These are phyloP conservation scores for Fusarium sp. DNA, from an alignment of 2,329 filamentous ascomycete genomes.

Conservation along the genomic window DNA sequence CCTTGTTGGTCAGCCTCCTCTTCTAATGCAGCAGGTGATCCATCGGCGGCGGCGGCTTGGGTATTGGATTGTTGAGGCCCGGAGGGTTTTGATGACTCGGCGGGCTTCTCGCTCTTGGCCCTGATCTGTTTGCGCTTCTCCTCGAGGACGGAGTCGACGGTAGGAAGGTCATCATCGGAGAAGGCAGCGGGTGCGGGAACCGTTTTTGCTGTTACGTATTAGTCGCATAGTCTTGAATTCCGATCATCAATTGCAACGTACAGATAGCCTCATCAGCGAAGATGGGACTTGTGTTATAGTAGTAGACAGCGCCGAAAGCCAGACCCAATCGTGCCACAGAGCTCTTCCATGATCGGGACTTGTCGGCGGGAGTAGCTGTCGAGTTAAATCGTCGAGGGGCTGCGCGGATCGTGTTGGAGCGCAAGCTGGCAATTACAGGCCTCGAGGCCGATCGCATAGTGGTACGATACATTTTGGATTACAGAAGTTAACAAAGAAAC, in stretches of 20 bases:
- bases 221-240: conserved; percentile 4
- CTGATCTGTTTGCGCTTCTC: conserved; percentile 67
- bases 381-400: conserved; percentile 64
- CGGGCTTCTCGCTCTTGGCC: conserved; percentile 47
- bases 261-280: conserved; percentile 86
- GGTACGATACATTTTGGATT: conserved; percentile 63
- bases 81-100: conserved; percentile 29
- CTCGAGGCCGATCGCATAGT: conserved; percentile 61
- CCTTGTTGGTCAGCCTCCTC: conserved; percentile 88
- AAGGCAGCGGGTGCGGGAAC: conserved; percentile 62
- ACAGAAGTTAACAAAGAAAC: conserved; percentile 2
- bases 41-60: conserved; percentile 44
- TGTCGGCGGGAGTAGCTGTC: conserved; percentile 66
- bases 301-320: conserved; percentile 84
- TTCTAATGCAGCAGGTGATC: conserved; percentile 70
- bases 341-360: conserved; percentile 85
- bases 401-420: conserved; percentile 54
- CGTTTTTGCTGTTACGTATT: conserved; percentile 43
- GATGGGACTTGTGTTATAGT: conserved; percentile 89
- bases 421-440: conserved; percentile 57
- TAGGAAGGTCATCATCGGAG: conserved; percentile 68
- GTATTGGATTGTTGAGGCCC: conserved; percentile 46
- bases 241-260: conserved; percentile 59
- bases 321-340: conserved; percentile 78
- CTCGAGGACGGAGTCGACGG: conserved; percentile 75